A percentile compares a stretch with the other conserved stretches of the same genome.
Conservation (phyloP, 495 filamentous ascomycete species). For the Cairneyella variabilis region DNA sequence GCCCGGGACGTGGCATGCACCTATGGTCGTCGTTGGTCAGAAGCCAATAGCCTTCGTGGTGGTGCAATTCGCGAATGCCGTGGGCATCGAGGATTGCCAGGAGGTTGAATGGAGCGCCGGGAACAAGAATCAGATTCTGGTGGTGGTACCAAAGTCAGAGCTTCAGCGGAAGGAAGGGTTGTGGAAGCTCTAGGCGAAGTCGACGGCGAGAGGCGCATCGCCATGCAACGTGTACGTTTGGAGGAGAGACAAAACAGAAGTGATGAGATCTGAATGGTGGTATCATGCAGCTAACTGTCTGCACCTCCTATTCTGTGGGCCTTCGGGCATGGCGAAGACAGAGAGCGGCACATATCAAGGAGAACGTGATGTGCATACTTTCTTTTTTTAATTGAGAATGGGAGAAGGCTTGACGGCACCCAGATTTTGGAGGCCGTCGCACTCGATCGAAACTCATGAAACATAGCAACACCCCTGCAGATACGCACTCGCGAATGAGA, state of each 20-base stretch:
- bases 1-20: constrained; percentile 90
- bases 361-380: no score
- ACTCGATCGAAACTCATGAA: no score
- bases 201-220: background rate
- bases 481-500: no score
- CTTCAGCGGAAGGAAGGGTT: background rate
- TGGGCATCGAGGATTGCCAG: constrained; percentile 83
- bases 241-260: constrained; percentile 1
- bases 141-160: constrained; percentile 7
- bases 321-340: no score
- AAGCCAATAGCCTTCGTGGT: constrained; percentile 77
- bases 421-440: no score
- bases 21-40: constrained; percentile 83
- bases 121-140: background rate
- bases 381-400: no score
- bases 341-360: no score
- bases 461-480: no score
- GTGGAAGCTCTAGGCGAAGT: constrained; percentile 12
- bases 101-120: constrained; percentile 49
- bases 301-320: no score
- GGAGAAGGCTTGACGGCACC: no score
- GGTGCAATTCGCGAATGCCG: constrained; percentile 82
- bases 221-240: background rate
- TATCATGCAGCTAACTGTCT: background rate
- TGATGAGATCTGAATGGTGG: no score